Evolutionary conservation across 2,329 filamentous ascomycete genomes (phyloP), one percentile per base, ranked within the genome.

Genomic region (Verticillium isaacii): DNA sequence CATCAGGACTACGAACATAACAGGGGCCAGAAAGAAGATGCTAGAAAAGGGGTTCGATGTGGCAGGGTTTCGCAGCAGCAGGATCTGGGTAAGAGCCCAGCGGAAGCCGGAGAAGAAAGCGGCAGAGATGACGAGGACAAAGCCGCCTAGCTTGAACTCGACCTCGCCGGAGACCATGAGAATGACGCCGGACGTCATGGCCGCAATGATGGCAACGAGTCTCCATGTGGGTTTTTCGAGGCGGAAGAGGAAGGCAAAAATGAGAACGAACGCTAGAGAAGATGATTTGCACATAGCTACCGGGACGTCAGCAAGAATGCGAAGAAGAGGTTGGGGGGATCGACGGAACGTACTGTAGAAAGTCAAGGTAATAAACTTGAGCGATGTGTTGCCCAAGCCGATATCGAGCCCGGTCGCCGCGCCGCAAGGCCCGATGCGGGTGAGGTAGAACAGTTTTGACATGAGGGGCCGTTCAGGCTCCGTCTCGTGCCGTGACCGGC

Each of bases 131-230:
- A 98, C 91, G 66, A 99, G 89, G 56, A 92, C 77, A 75, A 99
- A 99, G 52, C 95, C 95, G 34, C 92, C 82, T 0, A 89, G 82
- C 68, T 93, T 88, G 77, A 99, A 99, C 58, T 92, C 88, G 41
- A 96, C 89, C 77, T 99, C 95, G 64, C 94, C 95, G 6, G 93
- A 92, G 0, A 98, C 95, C 95, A 99, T 99, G 88, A 98, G 96
- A 64, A 99, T 83, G 9, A 99, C 94, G 63, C 95, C 95, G 2
- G 88, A 70, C 0, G 93, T 97, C 95, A 99, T 98, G 70, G 90
- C 88, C 60, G 87, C 84, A 68, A 99, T 98, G 68, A 98, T 95
- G 66, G 84, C 82, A 45, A 96, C 89, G 9, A 99, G 85, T 68
- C 89, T 91, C 82, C 90, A 88, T 0, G 94, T 97, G 0, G 92